These are phyloP conservation scores for Fusarium sambucinum DNA, from an alignment of 2,329 filamentous ascomycete genomes.

Conservation along the genomic window DNA sequence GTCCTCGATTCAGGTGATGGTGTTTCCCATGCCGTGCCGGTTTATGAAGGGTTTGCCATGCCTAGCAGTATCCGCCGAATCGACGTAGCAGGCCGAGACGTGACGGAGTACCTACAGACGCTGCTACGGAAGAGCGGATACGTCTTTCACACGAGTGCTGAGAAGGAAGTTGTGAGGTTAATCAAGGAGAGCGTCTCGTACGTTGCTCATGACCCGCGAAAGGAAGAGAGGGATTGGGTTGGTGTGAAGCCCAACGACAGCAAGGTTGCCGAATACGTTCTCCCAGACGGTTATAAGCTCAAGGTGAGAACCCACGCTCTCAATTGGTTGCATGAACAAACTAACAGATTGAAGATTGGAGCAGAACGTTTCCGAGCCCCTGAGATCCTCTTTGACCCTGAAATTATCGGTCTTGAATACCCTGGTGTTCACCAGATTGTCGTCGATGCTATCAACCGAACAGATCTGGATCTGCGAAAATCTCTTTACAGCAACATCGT, in stretches of 20 bases:
- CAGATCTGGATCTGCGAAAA: conserved; percentile 95
- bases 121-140: conserved; percentile 92
- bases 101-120: conserved; percentile 94
- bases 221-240: conserved; percentile 97
- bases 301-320: conserved; percentile 69
- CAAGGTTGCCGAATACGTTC: conserved; percentile 85
- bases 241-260: conserved; percentile 80
- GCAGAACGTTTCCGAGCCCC: conserved; percentile 95
- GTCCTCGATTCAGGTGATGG: conserved; percentile 96
- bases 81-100: conserved; percentile 94
- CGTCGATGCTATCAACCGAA: conserved; percentile 93
- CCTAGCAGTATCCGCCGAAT: conserved; percentile 95
- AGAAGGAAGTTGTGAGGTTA: conserved; percentile 97
- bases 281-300: conserved; percentile 94
- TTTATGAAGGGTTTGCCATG: conserved; percentile 98
- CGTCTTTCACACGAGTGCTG: conserved; percentile 96
- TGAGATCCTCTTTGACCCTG: conserved; percentile 97
- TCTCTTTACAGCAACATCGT: conserved; percentile 96
- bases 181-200: conserved; percentile 98
- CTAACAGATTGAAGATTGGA: conserved; percentile 72
- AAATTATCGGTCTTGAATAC: conserved; percentile 95
- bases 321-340: not conserved
- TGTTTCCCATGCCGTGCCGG: conserved; percentile 95
- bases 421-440: conserved; percentile 98
- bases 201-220: conserved; percentile 88